A percentile compares a stretch with the other conserved stretches of the same genome.
Evolutionary conservation across 1,284 basidiomycete species (phyloP).

Genomic region (Ceratobasidium sp.): DNA sequence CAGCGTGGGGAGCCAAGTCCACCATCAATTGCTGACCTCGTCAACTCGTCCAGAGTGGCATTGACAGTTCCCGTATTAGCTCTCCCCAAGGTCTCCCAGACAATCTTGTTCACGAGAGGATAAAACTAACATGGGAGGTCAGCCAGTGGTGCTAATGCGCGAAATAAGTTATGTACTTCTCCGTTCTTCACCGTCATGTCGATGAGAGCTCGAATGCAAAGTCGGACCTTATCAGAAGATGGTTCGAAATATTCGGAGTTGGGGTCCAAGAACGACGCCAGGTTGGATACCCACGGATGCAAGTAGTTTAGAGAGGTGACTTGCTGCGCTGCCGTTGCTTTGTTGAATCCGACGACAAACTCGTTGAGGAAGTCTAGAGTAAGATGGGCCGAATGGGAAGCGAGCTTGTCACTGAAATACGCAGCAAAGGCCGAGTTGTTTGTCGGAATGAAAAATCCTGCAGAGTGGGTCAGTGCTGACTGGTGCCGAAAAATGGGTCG

Average conservation of each 20-base stretch:
- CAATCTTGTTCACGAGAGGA: constrained; percentile 71
- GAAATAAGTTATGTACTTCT: constrained; percentile 61
- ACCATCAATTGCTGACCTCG: constrained; percentile 81
- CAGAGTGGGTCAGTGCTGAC: constrained; percentile 9
- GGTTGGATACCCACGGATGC: constrained; percentile 86
- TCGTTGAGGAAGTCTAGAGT: constrained; percentile 89
- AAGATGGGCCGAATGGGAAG: constrained; percentile 77
- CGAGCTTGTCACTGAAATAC: constrained; percentile 75
- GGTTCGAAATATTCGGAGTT: constrained; percentile 71
- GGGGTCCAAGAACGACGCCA: constrained; percentile 76
- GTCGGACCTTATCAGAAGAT: constrained; percentile 76
- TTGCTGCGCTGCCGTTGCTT: constrained; percentile 62
- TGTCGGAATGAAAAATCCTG: constrained; percentile 79
- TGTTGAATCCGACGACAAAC: constrained; percentile 72
- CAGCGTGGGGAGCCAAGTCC: constrained; percentile 79
- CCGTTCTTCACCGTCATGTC: constrained; percentile 77
- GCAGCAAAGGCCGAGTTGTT: constrained; percentile 72
- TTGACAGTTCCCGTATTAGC: constrained; percentile 75
- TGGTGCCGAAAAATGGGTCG: constrained; percentile 45
- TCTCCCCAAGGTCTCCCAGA: constrained; percentile 80
- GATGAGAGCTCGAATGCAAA: constrained; percentile 79
- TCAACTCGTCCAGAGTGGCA: constrained; percentile 78
- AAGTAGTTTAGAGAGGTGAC: constrained; percentile 82
- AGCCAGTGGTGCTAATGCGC: background rate
- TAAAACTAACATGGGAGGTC: constrained; percentile 63